Percentiles rank a stretch among this genome's conserved stretches.
Conservation (phyloP, 306 rosid species). For the Cicer judaicum region DNA sequence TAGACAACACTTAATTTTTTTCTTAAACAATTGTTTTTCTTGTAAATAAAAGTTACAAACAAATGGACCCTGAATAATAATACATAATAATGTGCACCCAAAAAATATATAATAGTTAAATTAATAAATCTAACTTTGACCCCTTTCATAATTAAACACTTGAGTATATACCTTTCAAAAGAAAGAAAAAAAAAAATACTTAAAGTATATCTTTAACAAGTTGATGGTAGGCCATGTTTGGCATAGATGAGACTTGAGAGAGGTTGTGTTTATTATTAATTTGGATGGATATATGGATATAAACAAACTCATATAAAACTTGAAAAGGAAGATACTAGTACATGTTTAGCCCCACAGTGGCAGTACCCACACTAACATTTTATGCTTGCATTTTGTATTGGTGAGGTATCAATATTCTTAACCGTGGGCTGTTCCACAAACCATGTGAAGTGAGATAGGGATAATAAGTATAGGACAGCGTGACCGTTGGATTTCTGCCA, state of each 20-base stretch:
- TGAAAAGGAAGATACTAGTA: slow-evolving; percentile 1
- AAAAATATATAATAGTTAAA: not conserved
- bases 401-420: slow-evolving; percentile 16
- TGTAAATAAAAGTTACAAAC: not conserved
- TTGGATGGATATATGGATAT: not conserved
- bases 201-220: too few relatives aligned
- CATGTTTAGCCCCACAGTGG: not conserved
- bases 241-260: not conserved
- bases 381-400: not conserved
- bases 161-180: too few relatives aligned
- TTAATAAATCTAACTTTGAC: slow-evolving; percentile 11
- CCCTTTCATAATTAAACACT: not conserved
- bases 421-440: slow-evolving; percentile 32
- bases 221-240: slow-evolving; percentile 14
- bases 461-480: slow-evolving; percentile 1
- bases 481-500: slow-evolving; percentile 7
- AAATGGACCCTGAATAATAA: not conserved
- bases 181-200: too few relatives aligned
- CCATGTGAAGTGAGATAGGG: slow-evolving; percentile 10
- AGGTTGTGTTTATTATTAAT: too few relatives aligned
- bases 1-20: too few relatives aligned
- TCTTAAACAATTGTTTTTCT: not conserved
- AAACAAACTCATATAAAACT: slow-evolving; percentile 23
- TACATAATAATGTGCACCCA: too few relatives aligned
- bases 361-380: slow-evolving; percentile 5